Evolutionary conservation across 1,284 basidiomycete genomes (phyloP), one percentile per base, ranked within the genome.

Genomic region (Sporisorium scitamineum): DNA sequence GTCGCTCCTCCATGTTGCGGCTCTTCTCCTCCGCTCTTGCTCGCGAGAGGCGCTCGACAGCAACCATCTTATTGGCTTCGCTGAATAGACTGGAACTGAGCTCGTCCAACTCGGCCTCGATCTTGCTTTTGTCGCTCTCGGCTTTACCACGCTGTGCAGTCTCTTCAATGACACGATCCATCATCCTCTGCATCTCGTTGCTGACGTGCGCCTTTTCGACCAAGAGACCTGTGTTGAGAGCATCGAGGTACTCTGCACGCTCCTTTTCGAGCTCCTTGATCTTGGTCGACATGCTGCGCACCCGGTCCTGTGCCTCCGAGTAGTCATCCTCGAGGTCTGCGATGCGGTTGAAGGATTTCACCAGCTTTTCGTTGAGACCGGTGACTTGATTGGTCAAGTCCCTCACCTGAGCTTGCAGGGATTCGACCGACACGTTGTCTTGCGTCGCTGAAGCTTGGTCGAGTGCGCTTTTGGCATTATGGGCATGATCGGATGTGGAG

Each of bases 131-230:
- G 47, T 92, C 90, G 18, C 92, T 93, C 68, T 89, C 90, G 1
- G 95, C 96, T 84, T 94, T 92, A 18, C 94, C 95, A 20, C 95
- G 89, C 76, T 92, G 90, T 4, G 93, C 91, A 22, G 95, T 94
- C 87, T 97, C 96, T 81, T 97, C 94, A 14, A 95, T 94, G 22
- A 95, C 92, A 56, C 92, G 92, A 78, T 96, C 93, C 90, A 98
- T 98, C 74, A 99, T 88, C 31, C 94, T 90, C 79, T 92, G 96
- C 81, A 99, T 92, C 87, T 99, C 97, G 9, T 90, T 86, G 20
- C 93, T 94, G 67, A 99, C 95, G 85, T 96, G 92, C 31, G 90
- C 88, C 85, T 94, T 85, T 86, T 99, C 96, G 26, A 99, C 95
- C 47, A 98, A 88, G 32, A 97, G 87, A 8, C 96, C 96, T 0